Base-by-base conservation (phyloP, 495 filamentous ascomycete genomes). In the Hypomontagnella submonticulosa region DNA sequence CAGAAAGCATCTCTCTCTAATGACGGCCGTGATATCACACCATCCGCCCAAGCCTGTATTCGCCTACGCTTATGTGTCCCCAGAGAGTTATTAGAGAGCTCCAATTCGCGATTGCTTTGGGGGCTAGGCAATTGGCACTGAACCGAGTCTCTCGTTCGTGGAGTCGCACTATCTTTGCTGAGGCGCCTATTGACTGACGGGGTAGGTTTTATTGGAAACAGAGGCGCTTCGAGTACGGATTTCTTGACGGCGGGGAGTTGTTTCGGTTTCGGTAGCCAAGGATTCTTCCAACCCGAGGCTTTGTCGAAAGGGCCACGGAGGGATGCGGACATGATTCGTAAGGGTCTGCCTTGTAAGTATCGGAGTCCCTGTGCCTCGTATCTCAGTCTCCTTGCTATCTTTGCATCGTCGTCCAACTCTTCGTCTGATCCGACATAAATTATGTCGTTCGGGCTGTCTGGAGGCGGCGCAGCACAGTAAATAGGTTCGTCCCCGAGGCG, bases 261-360 rank as follows among this genome's bases (percentile, higher is more conserved):
- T 27, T 27, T 27, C 23, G 23, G 23, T 32, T 74, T 72, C n/a
- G 69, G 66, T 27, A 74, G 74, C 89, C 87, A 91, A 0, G 88
- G 89, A 63, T 91, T 91, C 19, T 65, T 61, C 89, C 89, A 92
- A 23, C 79, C 81, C 0, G 79, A 75, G 5, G 72, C 55, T 66
- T 61, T 72, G 12, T 86, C 81, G 48, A 91, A 88, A 0, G 89
- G 89, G 0, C 89, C 89, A 16, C 75, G 80, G 13, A 92, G 74
- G 8, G 80, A 79, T 10, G 89, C 86, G 4, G 88, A 89, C 2
- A 87, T 71, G 13, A 93, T 82, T 53, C 84, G 81, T 1, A 89
- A 62, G 2, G 81, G 79, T 32, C 78, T 77, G 1, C 89, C 88
- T 13, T 81, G 71, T 20, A 90, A 77, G 61, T 87, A 92, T 12